Conservation (phyloP, 1,284 basidiomycete species). For the Trichosporon ovoides region DNA sequence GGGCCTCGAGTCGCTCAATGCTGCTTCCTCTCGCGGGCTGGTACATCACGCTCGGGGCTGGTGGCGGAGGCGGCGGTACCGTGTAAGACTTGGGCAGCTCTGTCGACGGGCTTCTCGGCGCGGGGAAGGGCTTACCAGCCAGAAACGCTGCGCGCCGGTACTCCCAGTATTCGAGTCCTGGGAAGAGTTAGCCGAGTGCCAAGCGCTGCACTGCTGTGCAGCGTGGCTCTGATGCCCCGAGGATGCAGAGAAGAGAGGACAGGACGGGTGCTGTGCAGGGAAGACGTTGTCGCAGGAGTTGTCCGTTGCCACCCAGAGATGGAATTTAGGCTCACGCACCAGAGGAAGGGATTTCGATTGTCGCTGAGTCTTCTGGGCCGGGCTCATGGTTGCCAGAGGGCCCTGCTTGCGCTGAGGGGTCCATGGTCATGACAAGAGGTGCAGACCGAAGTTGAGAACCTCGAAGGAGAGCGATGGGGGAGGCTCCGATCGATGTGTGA, state of each 20-base stretch:
- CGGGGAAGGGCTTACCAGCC: slow-evolving; percentile 26
- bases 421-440: background rate
- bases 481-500: no score
- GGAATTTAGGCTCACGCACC: background rate
- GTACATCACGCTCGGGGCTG: slow-evolving; percentile 12
- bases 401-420: background rate
- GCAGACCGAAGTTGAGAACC: no score
- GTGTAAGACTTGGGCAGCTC: slow-evolving; percentile 17
- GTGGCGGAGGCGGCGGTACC: slow-evolving; percentile 21
- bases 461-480: no score
- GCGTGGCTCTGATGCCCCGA: no score
- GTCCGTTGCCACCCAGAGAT: no score
- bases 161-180: slow-evolving; percentile 44
- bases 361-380: background rate
- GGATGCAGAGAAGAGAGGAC: no score
- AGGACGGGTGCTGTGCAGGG: no score
- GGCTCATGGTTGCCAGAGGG: no score
- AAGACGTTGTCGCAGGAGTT: no score
- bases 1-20: slow-evolving; percentile 32
- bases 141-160: slow-evolving; percentile 41
- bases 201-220: no score
- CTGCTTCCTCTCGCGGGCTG: background rate
- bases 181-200: background rate
- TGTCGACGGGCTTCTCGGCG: slow-evolving; percentile 14
- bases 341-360: background rate